A percentile compares a stretch with the other conserved stretches of the same genome.
These are phyloP conservation scores for Mycena rosella DNA, from an alignment of 768 basidiomycete species.

Conservation along the genomic window DNA sequence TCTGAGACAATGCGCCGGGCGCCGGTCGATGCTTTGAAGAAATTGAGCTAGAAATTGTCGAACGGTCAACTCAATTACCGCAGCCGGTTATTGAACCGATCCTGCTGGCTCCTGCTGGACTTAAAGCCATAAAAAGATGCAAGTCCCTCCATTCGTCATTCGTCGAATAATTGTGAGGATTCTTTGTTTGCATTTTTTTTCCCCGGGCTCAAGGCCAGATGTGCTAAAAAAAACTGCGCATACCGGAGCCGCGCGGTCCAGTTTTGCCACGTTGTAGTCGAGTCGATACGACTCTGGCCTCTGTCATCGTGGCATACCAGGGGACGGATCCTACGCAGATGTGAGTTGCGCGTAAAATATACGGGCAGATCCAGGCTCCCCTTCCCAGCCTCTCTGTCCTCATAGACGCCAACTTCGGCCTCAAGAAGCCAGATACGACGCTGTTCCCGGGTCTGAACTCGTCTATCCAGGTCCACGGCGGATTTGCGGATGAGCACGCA, in stretches of 20 bases:
- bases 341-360: constrained; percentile 38
- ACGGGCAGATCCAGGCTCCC: neutral
- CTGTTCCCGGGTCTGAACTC: constrained; percentile 60
- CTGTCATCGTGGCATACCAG: constrained; percentile 54
- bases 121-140: no score
- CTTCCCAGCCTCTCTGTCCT: constrained; percentile 49
- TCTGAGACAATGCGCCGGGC: no score
- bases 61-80: no score
- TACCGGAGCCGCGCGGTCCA: constrained; percentile 51
- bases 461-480: constrained; percentile 56
- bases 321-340: constrained; percentile 50
- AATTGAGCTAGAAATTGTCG: no score
- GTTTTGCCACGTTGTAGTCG: constrained; percentile 63
- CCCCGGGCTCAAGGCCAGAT: no score
- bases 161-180: no score
- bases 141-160: no score
- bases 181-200: no score
- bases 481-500: constrained; percentile 58
- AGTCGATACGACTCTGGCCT: constrained; percentile 51
- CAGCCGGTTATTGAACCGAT: no score
- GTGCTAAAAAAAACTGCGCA: no score
- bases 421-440: constrained; percentile 47
- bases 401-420: constrained; percentile 53
- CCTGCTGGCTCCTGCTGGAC: no score
- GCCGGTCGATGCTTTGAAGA: no score